Evolutionary conservation across 1,284 basidiomycete genomes (phyloP).

Genomic region (Moesziomyces sp.): DNA sequence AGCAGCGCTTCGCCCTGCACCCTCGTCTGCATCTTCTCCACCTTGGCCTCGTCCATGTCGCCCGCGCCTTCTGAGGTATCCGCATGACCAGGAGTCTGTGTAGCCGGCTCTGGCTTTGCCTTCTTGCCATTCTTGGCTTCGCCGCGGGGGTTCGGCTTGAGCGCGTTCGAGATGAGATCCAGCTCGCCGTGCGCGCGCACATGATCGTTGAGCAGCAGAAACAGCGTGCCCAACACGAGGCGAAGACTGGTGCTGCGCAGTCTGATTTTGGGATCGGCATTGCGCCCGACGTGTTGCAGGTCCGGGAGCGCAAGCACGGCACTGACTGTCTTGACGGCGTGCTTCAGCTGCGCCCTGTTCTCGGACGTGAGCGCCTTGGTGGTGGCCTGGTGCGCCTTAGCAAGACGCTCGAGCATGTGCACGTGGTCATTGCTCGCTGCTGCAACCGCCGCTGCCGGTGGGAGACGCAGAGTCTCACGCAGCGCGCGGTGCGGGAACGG

Average conservation of each 20-base stretch:
- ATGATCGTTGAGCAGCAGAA: constrained; percentile 16
- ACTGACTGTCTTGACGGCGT: constrained; percentile 21
- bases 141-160: constrained; percentile 13
- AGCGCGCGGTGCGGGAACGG: constrained; percentile 38
- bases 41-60: not conserved
- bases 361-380: constrained; percentile 14
- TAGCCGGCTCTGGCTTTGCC: too few relatives aligned
- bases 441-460: constrained; percentile 12
- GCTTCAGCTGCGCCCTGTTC: constrained; percentile 28
- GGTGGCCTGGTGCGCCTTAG: constrained; percentile 22
- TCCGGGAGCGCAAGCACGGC: constrained; percentile 39
- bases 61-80: not conserved
- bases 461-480: constrained; percentile 28
- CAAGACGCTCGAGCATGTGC: constrained; percentile 21
- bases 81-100: not conserved
- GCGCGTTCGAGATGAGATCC: constrained; percentile 33
- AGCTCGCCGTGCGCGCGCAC: constrained; percentile 39
- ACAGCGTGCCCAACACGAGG: constrained; percentile 25
- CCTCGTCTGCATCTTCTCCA: constrained; percentile 16
- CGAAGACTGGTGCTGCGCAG: constrained; percentile 25
- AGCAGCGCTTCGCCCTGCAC: constrained; percentile 37
- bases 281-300: constrained; percentile 8
- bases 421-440: constrained; percentile 24
- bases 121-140: not conserved
- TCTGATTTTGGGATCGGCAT: constrained; percentile 1